Evolutionary conservation across 805 yeast genomes (phyloP).

Genomic region (Ogataea trehaloabstinens): DNA sequence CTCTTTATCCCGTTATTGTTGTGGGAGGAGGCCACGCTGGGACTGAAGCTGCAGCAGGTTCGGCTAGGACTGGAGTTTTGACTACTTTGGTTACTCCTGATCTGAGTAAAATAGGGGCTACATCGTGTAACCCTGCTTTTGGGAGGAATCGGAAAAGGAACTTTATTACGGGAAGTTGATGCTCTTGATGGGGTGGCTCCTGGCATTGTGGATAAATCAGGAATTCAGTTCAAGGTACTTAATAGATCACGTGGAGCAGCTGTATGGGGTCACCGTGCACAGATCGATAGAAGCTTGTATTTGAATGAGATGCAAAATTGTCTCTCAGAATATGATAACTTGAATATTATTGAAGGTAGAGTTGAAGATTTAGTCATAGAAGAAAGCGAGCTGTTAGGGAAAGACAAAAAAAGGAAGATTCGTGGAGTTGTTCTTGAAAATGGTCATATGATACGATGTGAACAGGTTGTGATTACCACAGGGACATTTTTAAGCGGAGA

Average conservation of each 20-base stretch:
- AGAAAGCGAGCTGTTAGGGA: constrained; percentile 33
- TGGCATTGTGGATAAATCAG: constrained; percentile 85
- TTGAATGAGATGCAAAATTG: constrained; percentile 73
- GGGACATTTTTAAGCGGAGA: constrained; percentile 96
- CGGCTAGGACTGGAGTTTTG: constrained; percentile 77
- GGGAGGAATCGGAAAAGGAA: constrained; percentile 99
- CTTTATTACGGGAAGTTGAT: constrained; percentile 86
- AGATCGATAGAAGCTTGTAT: constrained; percentile 84
- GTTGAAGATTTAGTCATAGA: constrained; percentile 83
- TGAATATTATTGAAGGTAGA: constrained; percentile 64
- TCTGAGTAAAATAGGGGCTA: constrained; percentile 76
- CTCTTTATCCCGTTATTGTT: constrained; percentile 67
- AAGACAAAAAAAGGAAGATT: constrained; percentile 45
- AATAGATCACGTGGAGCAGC: constrained; percentile 92
- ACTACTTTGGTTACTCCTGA: constrained; percentile 79
- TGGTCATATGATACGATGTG: constrained; percentile 59
- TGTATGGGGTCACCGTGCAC: constrained; percentile 98
- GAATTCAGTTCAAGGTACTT: constrained; percentile 84
- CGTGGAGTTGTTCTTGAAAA: constrained; percentile 72
- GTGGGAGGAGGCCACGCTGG: constrained; percentile 99
- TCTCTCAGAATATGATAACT: constrained; percentile 52
- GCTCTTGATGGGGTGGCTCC: constrained; percentile 94
- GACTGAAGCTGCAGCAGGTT: constrained; percentile 92
- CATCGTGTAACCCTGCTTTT: constrained; percentile 95
- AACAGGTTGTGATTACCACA: constrained; percentile 82